Percentiles rank a stretch among this genome's conserved stretches.
Evolutionary conservation across 257 asterid genomes (phyloP).

Genomic region (Solanum gandarillasii): DNA sequence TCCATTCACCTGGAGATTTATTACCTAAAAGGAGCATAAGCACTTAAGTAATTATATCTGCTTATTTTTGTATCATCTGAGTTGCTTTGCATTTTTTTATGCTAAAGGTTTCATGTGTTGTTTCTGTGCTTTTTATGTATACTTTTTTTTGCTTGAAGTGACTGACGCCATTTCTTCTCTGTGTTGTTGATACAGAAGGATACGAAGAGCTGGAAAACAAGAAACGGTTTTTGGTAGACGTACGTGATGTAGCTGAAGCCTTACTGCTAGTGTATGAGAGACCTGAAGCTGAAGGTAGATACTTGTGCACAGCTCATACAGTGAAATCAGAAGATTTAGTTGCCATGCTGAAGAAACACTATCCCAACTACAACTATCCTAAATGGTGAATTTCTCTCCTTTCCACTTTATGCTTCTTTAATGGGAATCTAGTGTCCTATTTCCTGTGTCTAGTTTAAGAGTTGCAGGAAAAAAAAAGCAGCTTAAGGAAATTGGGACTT

Average conservation of each 20-base stretch:
- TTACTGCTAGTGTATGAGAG: slow-evolving; percentile 45
- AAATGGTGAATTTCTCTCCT: slow-evolving; percentile 29
- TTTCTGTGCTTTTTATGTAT: not conserved
- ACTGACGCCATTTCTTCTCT: not conserved
- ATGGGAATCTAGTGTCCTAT: not conserved
- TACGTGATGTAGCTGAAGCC: slow-evolving; percentile 60
- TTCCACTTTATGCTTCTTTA: not conserved
- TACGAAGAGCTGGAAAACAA: slow-evolving; percentile 33
- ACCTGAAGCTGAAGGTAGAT: slow-evolving; percentile 62
- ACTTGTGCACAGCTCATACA: slow-evolving; percentile 43
- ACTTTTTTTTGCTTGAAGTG: not conserved
- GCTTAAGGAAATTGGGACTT: not conserved
- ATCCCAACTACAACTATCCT: slow-evolving; percentile 57
- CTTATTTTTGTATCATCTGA: not conserved
- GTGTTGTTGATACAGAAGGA: slow-evolving; percentile 32
- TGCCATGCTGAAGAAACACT: slow-evolving; percentile 30
- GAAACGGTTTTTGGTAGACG: slow-evolving; percentile 33
- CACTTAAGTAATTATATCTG: not conserved
- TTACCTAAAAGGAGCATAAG: not conserved
- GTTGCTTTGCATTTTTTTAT: not conserved
- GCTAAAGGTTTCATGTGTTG: not conserved
- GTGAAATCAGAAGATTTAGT: slow-evolving; percentile 26
- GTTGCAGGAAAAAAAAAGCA: not conserved
- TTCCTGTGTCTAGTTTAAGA: not conserved
- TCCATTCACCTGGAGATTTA: not conserved